Base-by-base conservation (phyloP, 495 filamentous ascomycete genomes). In the Tuber umbilicatum region DNA sequence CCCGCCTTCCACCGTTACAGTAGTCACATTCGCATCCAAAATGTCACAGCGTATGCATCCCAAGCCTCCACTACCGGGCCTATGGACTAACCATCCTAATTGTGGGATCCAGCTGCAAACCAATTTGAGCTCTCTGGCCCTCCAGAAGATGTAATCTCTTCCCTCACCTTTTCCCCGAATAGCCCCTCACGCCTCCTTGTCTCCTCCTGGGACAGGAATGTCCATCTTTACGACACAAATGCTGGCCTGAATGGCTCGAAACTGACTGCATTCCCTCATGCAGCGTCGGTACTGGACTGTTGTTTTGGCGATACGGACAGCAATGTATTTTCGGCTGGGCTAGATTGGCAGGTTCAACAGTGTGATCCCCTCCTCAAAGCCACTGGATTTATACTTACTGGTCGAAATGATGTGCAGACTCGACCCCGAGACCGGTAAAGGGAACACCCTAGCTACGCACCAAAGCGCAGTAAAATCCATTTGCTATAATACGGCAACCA, bases 161-260 rank as follows among this genome's bases (percentile, higher is more conserved):
- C 93, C 7, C 84, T 97, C 76, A 90, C 89, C 78, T 99, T 97
- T 86, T 91, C 93, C 47, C 92, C 93, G 64, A 80, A 83, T 69
- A 85, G 87, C 38, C 86, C 90, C 19, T 90, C 88, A 68, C 88
- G 89, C 71, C 87, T 99, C 42, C 89, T 97, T 41, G 93, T 93
- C 80, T 91, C 94, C 16, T 99, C 94, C 73, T 99, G 95, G 95
- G 95, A 97, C 84, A 92, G 89, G 84, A 87, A 92, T 83, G 89
- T 96, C 38, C 97, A 97, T 84, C 88, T 97, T 64, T 99, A 99
- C 86, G 91, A 97, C 80, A 87, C 87, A 27, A 83, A 88, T 72
- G 86, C 87, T 75, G 86, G 87, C 68, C 89, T 90, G 55, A 87
- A 89, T 75, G 89, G 88, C 16, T 88, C 87, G 31, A 87, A 89